Conservation (phyloP, 2,329 filamentous ascomycete species). For the Cordyceps tenuipes region DNA sequence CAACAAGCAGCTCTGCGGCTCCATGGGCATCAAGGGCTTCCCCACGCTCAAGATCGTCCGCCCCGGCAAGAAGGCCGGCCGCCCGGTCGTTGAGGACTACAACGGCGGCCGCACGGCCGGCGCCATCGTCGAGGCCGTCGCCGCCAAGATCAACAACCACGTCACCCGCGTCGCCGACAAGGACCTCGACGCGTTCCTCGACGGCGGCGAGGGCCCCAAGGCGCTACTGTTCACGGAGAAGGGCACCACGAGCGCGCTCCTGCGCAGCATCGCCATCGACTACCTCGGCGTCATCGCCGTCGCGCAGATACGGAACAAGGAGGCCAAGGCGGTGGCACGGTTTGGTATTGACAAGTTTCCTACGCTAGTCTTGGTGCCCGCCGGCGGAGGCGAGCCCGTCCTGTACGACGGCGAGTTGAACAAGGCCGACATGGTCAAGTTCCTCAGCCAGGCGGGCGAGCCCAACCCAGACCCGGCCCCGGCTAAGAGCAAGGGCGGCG, state of each 20-base stretch:
- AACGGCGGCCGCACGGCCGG: slow-evolving; percentile 76
- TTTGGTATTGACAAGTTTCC: slow-evolving; percentile 76
- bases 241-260: slow-evolving; percentile 72
- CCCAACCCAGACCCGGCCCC: slow-evolving; percentile 68
- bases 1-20: slow-evolving; percentile 81
- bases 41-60: slow-evolving; percentile 91
- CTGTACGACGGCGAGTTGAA: slow-evolving; percentile 77
- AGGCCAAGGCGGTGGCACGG: slow-evolving; percentile 59
- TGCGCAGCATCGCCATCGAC: slow-evolving; percentile 83
- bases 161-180: slow-evolving; percentile 76
- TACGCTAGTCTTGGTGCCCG: slow-evolving; percentile 69
- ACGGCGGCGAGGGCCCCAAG: slow-evolving; percentile 61
- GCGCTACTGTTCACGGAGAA: slow-evolving; percentile 92
- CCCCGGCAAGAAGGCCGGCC: slow-evolving; percentile 67
- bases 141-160: slow-evolving; percentile 84
- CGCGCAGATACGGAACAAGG: slow-evolving; percentile 77
- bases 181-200: slow-evolving; percentile 67
- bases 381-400: slow-evolving; percentile 57
- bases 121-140: slow-evolving; percentile 76
- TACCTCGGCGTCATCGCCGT: slow-evolving; percentile 73
- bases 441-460: slow-evolving; percentile 68
- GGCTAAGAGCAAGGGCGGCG: slow-evolving; percentile 29
- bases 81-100: slow-evolving; percentile 84
- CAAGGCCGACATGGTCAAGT: slow-evolving; percentile 72
- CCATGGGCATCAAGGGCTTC: slow-evolving; percentile 86